Conservation (phyloP, 2,329 filamentous ascomycete species). For the Cladosporium colombiae region DNA sequence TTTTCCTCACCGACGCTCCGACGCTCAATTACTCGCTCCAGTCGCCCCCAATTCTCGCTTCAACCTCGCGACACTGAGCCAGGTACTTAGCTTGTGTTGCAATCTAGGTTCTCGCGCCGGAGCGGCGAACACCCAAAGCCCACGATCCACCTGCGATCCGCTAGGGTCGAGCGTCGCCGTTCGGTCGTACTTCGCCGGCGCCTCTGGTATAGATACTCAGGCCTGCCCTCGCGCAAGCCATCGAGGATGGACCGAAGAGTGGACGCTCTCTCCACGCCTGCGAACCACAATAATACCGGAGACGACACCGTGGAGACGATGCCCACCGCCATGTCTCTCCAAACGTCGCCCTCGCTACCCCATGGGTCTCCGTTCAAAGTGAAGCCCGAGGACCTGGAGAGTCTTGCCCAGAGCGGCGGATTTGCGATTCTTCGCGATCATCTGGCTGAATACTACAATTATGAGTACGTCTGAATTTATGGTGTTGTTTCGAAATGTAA, state of each 20-base stretch:
- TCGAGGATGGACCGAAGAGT: constrained; percentile 20
- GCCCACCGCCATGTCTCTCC: constrained; percentile 21
- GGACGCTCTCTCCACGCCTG: constrained; percentile 15
- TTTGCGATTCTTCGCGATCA: constrained; percentile 47
- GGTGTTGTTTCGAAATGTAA: constrained; percentile 20
- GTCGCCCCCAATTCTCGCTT: constrained; percentile 8
- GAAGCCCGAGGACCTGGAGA: constrained; percentile 43
- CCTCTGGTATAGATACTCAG: constrained; percentile 1
- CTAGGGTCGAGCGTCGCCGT: neutral
- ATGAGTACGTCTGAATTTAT: constrained; percentile 36
- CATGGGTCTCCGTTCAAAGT: constrained; percentile 46
- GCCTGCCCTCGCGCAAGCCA: constrained; percentile 11
- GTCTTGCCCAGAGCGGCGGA: constrained; percentile 42
- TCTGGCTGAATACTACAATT: constrained; percentile 42
- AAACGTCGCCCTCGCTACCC: constrained; percentile 22
- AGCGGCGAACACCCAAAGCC: constrained; percentile 2
- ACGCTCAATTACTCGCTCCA: neutral
- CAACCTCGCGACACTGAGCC: constrained; percentile 13
- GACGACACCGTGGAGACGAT: constrained; percentile 21
- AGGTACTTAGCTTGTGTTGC: neutral
- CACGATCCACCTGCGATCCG: constrained; percentile 8
- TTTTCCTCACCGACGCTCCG: neutral
- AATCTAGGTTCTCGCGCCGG: constrained; percentile 19
- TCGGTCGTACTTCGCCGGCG: constrained; percentile 18
- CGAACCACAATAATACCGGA: constrained; percentile 1